These are phyloP conservation scores for Cyberlindnera euphorbiiphila DNA, from an alignment of 805 yeast genomes.

Conservation along the genomic window DNA sequence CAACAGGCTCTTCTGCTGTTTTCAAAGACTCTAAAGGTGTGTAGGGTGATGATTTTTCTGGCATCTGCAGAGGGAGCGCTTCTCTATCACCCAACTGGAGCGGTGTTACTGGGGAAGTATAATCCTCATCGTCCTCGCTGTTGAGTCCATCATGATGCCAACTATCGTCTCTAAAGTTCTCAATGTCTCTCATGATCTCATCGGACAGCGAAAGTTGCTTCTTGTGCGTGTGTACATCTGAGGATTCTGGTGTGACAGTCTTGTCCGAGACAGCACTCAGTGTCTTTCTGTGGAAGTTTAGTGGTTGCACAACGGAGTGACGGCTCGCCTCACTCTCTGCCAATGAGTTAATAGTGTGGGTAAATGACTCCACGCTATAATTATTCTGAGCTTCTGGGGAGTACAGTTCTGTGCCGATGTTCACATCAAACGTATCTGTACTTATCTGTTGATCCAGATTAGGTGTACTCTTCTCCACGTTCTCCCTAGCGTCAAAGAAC, in stretches of 20 bases:
- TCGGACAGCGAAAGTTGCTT: constrained; percentile 27
- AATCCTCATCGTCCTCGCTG: constrained; percentile 15
- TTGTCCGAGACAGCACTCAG: constrained; percentile 15
- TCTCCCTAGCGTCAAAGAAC: constrained; percentile 18
- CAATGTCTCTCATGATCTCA: constrained; percentile 28
- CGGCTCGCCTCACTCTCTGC: constrained; percentile 8
- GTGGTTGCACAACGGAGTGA: constrained; percentile 21
- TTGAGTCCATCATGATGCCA: constrained; percentile 3
- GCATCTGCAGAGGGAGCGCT: constrained; percentile 6
- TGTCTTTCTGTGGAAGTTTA: constrained; percentile 24
- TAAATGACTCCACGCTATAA: constrained; percentile 9
- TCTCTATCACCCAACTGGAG: constrained; percentile 4
- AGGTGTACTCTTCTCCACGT: constrained; percentile 4
- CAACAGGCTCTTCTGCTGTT: neutral
- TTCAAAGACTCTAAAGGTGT: neutral
- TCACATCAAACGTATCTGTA: no score
- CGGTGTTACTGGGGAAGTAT: constrained; percentile 24
- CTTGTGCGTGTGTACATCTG: constrained; percentile 13
- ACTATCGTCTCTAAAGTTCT: constrained; percentile 21
- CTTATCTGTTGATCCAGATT: neutral
- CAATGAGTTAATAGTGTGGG: constrained; percentile 4
- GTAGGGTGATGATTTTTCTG: neutral
- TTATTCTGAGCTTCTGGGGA: neutral
- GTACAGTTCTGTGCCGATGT: no score
- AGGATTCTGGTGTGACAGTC: constrained; percentile 5